A percentile compares a stretch with the other conserved stretches of the same genome.
These are phyloP conservation scores for Tetraselmis chui DNA, from an alignment of 139 green algal genomes.

Conservation along the genomic window DNA sequence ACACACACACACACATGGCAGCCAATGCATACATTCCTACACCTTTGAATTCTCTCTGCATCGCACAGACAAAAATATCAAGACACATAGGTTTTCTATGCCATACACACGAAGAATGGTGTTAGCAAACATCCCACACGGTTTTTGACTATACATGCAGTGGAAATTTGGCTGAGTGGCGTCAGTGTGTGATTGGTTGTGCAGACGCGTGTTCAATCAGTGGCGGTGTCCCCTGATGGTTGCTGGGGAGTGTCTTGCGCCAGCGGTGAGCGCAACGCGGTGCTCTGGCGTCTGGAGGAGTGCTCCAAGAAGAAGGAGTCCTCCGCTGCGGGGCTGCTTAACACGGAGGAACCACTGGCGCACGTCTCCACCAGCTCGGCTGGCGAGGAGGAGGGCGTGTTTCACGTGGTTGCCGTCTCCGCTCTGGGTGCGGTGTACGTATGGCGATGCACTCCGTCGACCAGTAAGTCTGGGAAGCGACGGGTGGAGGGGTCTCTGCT, in stretches of 20 bases:
- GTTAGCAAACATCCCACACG: no score
- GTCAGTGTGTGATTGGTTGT: no score
- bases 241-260: not conserved
- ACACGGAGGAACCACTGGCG: not conserved
- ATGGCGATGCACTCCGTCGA: conserved; percentile 30
- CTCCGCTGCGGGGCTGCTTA: not conserved
- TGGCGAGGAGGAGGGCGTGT: conserved; percentile 9
- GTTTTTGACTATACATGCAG: no score
- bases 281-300: not conserved
- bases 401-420: conserved; percentile 40
- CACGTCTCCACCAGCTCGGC: not conserved
- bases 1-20: no score
- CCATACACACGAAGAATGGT: no score
- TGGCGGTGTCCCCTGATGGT: not conserved
- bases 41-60: no score
- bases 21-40: no score
- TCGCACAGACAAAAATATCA: no score
- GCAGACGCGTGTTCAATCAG: not conserved
- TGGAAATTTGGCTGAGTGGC: no score
- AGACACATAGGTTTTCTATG: no score
- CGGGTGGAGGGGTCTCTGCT: conserved; percentile 19
- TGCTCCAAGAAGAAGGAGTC: not conserved
- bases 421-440: conserved; percentile 43
- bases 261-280: conserved; percentile 1
- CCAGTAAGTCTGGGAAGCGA: not conserved